Evolutionary conservation across 2,329 filamentous ascomycete genomes (phyloP).

Genomic region (Aschersonia sp.): DNA sequence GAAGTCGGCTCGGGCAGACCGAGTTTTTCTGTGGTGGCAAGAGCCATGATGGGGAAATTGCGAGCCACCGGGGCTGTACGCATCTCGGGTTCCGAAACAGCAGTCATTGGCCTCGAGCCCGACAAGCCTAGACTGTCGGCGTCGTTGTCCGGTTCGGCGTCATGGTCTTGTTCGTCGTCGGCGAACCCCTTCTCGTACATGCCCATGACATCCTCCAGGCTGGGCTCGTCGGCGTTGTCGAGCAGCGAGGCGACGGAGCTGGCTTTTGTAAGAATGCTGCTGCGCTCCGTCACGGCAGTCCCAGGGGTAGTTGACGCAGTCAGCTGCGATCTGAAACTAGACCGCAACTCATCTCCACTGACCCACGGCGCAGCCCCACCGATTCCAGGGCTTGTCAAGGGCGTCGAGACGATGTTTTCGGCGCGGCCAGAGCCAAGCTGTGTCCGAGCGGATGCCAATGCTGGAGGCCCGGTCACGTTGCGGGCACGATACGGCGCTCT

Average conservation of each 20-base stretch:
- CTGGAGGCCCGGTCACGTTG: conserved; percentile 12
- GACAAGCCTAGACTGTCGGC: conserved; percentile 1
- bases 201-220: conserved; percentile 54
- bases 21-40: conserved; percentile 7
- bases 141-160: conserved; percentile 19
- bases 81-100: conserved; percentile 3
- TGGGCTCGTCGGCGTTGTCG: conserved; percentile 39
- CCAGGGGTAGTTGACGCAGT: conserved; percentile 43
- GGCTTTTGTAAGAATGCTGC: conserved; percentile 65
- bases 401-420: conserved; percentile 24
- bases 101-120: conserved; percentile 3
- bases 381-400: conserved; percentile 10
- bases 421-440: conserved; percentile 11
- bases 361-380: conserved; percentile 30
- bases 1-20: conserved; percentile 8
- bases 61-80: neutral
- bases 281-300: conserved; percentile 58
- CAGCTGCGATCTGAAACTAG: conserved; percentile 41
- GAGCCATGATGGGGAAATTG: conserved; percentile 1
- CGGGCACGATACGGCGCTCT: conserved; percentile 13
- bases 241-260: conserved; percentile 54
- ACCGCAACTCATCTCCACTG: conserved; percentile 35
- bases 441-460: conserved; percentile 12
- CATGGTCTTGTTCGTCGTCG: conserved; percentile 26
- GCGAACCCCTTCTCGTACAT: conserved; percentile 52